These are phyloP conservation scores for Chrysosporium keratinophilum DNA, from an alignment of 2,329 filamentous ascomycete species.

Conservation along the genomic window DNA sequence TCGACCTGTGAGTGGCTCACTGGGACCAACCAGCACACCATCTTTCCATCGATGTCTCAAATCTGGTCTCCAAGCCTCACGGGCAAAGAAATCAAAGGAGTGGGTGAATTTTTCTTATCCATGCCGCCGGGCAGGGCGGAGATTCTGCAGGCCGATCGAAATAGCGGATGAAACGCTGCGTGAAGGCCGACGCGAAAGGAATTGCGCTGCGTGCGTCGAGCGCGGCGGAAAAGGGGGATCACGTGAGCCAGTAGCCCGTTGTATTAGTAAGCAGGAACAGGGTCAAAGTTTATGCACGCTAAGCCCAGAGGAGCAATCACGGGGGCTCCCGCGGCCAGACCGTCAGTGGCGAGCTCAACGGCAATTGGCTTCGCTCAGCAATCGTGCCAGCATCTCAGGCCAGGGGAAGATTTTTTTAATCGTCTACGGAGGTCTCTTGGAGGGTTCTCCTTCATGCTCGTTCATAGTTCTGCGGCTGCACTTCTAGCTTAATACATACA, in stretches of 20 bases:
- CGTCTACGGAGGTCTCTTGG: too few relatives aligned
- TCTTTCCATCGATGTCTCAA: constrained; percentile 6
- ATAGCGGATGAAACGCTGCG: background rate
- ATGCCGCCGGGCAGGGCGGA: background rate
- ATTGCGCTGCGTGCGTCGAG: background rate
- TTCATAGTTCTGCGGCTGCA: too few relatives aligned
- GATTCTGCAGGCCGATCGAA: background rate
- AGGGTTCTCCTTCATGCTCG: too few relatives aligned
- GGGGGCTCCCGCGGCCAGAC: background rate
- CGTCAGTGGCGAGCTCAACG: background rate
- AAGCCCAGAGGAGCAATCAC: background rate
- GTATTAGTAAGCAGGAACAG: too few relatives aligned
- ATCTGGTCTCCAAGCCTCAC: constrained; percentile 3
- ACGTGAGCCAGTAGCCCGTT: too few relatives aligned
- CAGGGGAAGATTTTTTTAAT: too few relatives aligned
- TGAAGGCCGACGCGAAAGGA: background rate
- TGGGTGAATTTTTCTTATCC: background rate
- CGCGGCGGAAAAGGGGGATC: background rate
- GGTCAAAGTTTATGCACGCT: background rate
- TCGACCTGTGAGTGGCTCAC: background rate
- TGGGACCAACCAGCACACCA: constrained; percentile 3
- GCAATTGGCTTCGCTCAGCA: background rate
- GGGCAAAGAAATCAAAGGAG: background rate
- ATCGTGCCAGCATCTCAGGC: too few relatives aligned
- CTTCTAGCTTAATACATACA: too few relatives aligned